These are phyloP conservation scores for Pleurotus pulmonarius DNA, from an alignment of 768 basidiomycete genomes.

Conservation along the genomic window DNA sequence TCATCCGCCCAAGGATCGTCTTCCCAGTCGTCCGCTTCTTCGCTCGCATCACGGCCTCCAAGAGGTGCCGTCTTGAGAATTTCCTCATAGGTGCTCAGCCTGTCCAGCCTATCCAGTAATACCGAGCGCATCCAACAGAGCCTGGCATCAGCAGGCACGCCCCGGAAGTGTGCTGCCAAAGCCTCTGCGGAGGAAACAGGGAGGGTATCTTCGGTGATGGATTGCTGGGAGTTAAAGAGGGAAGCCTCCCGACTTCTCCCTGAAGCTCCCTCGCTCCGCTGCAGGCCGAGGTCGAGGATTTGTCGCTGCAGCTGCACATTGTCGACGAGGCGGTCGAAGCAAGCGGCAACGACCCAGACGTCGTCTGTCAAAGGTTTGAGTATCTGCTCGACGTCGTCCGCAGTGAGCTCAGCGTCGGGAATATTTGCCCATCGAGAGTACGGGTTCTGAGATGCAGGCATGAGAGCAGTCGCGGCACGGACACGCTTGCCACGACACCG, in stretches of 20 bases:
- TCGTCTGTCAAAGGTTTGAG: slow-evolving; percentile 59
- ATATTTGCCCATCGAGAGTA: slow-evolving; percentile 55
- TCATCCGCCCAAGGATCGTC: slow-evolving; percentile 76
- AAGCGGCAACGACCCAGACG: slow-evolving; percentile 76
- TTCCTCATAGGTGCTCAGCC: slow-evolving; percentile 69
- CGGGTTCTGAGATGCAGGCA: slow-evolving; percentile 30
- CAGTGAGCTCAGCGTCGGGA: slow-evolving; percentile 54
- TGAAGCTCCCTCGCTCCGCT: slow-evolving; percentile 49
- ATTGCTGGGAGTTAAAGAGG: slow-evolving; percentile 10
- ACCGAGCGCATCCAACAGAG: slow-evolving; percentile 60
- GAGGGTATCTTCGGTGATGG: background rate
- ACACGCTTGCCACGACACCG: background rate
- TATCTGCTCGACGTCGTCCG: slow-evolving; percentile 39
- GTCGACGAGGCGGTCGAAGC: slow-evolving; percentile 62
- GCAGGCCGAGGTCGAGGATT: slow-evolving; percentile 61
- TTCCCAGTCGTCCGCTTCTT: slow-evolving; percentile 45
- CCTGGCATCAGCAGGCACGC: slow-evolving; percentile 56
- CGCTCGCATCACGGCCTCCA: slow-evolving; percentile 9
- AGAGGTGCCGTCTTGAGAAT: slow-evolving; percentile 42
- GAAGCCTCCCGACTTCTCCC: slow-evolving; percentile 40
- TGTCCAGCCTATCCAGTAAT: slow-evolving; percentile 68
- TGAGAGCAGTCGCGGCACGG: slow-evolving; percentile 5
- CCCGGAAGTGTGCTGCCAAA: slow-evolving; percentile 52
- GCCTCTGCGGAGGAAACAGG: slow-evolving; percentile 9
- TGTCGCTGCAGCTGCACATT: slow-evolving; percentile 49